Conservation (phyloP, 495 filamentous ascomycete species). For the Aspergillus nanangensis region DNA sequence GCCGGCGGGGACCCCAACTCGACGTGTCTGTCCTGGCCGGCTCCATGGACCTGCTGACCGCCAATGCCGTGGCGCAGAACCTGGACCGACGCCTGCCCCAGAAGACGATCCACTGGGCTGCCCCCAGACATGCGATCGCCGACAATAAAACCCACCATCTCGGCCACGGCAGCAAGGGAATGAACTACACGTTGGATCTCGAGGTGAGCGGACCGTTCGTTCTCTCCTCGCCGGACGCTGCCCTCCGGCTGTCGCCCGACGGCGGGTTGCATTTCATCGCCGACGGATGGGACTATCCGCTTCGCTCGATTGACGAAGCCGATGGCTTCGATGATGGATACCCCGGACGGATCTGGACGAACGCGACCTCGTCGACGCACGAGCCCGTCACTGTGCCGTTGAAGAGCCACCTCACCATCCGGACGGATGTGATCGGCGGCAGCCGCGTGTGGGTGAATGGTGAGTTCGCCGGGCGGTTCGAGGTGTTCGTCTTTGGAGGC, state of each 20-base stretch:
- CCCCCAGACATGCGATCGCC: not conserved
- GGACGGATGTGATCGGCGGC: conserved; percentile 34
- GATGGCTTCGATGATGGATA: conserved; percentile 24
- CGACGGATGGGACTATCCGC: conserved; percentile 49
- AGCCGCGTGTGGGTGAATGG: conserved; percentile 45
- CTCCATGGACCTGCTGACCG: conserved; percentile 30
- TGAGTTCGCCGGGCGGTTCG: conserved; percentile 44
- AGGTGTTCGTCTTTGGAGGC: conserved; percentile 52
- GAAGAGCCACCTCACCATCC: conserved; percentile 23
- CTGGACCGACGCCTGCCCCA: conserved; percentile 36
- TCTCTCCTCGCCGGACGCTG: conserved; percentile 32
- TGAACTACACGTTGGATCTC: conserved; percentile 46
- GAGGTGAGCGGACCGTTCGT: conserved; percentile 35
- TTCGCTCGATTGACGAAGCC: conserved; percentile 31
- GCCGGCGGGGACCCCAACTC: conserved; percentile 30
- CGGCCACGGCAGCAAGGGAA: conserved; percentile 45
- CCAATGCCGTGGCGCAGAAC: conserved; percentile 43
- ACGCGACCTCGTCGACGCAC: conserved; percentile 24
- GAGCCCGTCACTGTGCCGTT: conserved; percentile 16
- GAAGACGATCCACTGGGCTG: conserved; percentile 5
- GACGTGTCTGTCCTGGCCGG: conserved; percentile 16
- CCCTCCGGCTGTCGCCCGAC: conserved; percentile 22
- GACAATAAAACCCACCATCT: conserved; percentile 6
- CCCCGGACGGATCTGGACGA: conserved; percentile 29
- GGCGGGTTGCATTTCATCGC: conserved; percentile 36